These are phyloP conservation scores for Auriscalpium vulgare DNA, from an alignment of 768 basidiomycete genomes.

Conservation along the genomic window DNA sequence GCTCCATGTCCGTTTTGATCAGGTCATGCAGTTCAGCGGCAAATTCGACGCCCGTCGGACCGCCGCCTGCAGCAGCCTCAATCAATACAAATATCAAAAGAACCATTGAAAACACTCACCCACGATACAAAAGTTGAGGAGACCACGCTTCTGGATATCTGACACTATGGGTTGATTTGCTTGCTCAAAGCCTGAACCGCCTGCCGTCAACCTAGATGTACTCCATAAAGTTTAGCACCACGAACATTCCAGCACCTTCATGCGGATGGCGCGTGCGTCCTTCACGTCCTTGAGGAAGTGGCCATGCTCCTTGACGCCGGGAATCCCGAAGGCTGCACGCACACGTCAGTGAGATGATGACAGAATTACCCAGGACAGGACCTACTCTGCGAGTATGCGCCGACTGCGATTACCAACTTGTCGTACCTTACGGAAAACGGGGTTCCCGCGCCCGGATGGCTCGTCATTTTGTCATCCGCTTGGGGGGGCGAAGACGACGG, in stretches of 20 bases:
- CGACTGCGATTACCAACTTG: slow-evolving; percentile 78
- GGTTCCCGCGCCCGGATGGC: slow-evolving; percentile 17
- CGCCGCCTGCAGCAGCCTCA: slow-evolving; percentile 41
- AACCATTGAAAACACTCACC: slow-evolving; percentile 33
- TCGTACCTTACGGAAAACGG: slow-evolving; percentile 40
- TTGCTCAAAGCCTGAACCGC: slow-evolving; percentile 62
- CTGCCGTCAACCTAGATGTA: background rate
- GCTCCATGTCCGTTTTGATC: slow-evolving; percentile 53
- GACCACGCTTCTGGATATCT: slow-evolving; percentile 62
- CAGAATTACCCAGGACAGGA: background rate
- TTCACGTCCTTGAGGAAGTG: slow-evolving; percentile 77
- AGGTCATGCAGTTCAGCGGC: slow-evolving; percentile 78
- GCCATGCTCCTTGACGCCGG: slow-evolving; percentile 74
- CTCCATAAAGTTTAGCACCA: background rate
- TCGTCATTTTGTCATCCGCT: slow-evolving; percentile 14
- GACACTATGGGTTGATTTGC: slow-evolving; percentile 75
- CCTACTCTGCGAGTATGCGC: slow-evolving; percentile 77
- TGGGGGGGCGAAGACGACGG: slow-evolving; percentile 23
- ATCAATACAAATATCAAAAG: slow-evolving; percentile 1
- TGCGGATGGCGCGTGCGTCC: slow-evolving; percentile 65
- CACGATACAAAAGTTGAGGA: slow-evolving; percentile 84
- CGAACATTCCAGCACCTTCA: slow-evolving; percentile 66
- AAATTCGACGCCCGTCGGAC: slow-evolving; percentile 78
- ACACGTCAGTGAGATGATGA: background rate
- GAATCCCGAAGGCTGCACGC: slow-evolving; percentile 52